A percentile compares a stretch with the other conserved stretches of the same genome.
These are phyloP conservation scores for Teratosphaeriaceae sp. DNA, from an alignment of 2,329 filamentous ascomycete species.

Conservation along the genomic window DNA sequence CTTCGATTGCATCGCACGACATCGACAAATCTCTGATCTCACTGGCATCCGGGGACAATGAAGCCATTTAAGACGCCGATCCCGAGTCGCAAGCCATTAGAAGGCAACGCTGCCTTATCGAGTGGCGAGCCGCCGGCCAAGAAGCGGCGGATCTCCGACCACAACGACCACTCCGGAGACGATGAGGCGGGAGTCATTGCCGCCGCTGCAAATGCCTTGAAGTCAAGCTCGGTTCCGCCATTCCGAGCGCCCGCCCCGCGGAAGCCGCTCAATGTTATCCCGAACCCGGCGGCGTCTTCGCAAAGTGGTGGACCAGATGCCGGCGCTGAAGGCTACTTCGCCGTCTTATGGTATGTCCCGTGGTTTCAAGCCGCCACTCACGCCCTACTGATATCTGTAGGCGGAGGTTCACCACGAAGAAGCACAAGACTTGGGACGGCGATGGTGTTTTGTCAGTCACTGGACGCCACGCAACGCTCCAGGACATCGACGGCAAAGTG, in stretches of 20 bases:
- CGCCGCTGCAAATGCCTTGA: constrained; percentile 26
- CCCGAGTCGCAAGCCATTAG: constrained; percentile 11
- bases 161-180: constrained; percentile 17
- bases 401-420: constrained; percentile 64
- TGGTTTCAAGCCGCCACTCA: background rate
- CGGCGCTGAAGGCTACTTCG: constrained; percentile 35
- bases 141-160: constrained; percentile 34
- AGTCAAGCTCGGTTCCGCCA: constrained; percentile 15
- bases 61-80: constrained; percentile 27
- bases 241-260: constrained; percentile 19
- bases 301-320: constrained; percentile 8
- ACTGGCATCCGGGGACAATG: too few species aligned
- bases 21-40: too few species aligned
- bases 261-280: constrained; percentile 25
- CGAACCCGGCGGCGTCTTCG: constrained; percentile 17
- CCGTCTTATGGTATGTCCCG: constrained; percentile 33
- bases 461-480: constrained; percentile 53
- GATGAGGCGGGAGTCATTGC: constrained; percentile 17
- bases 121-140: constrained; percentile 32
- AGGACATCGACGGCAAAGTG: constrained; percentile 57
- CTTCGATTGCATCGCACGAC: too few species aligned
- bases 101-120: background rate
- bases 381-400: constrained; percentile 29
- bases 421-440: constrained; percentile 72
- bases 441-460: constrained; percentile 58